Evolutionary conservation across 2,329 filamentous ascomycete genomes (phyloP), one percentile per base, ranked within the genome.

Genomic region (Epichloe coenophiala): DNA sequence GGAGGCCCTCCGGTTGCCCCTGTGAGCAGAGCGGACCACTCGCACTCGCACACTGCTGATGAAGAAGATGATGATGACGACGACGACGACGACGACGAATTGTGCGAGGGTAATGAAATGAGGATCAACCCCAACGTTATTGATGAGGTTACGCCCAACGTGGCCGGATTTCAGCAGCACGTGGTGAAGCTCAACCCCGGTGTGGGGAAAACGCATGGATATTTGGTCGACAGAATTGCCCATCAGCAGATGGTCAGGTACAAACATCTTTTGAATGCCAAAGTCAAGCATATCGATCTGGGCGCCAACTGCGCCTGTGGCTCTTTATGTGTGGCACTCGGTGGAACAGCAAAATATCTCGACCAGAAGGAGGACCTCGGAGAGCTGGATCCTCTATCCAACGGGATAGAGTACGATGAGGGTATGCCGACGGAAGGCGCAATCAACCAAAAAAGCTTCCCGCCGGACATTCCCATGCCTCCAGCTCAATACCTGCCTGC

Each of bases 231-330:
- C 33, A 82, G 89, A 44, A 85, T 95, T 57, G 86, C 86, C 0
- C 78, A 87, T 56, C 88, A 95, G 60, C 88, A 95, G 63, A 71
- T 84, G 45, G 72, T 81, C 53, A 80, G 89, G 50, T 95, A 90
- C 66, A 93, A 90, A 64, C 78, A 79, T 31, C 71, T 96, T 15
- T 71, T 91, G 33, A 82, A 80, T 38, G 71, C 75, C 54, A 84
- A 81, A 60, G 73, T 87, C 51, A 84, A 84, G 58, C 89, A 95
- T 61, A 69, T 81, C 1, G 73, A 76, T 45, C 72, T 75, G 3
- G 77, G 84, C 1, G 71, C 71, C 27, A 76, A 69, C 17, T 94
- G 88, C 61, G 59, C 74, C 11, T 81, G 80, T 38, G 77, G 75
- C 3, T 60, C 70, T 12, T 74, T 81, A 58, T 94, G 88, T 62